Percentiles rank a stretch among this genome's conserved stretches.
phyloP scores from a whole-genome alignment of 1,139 yeast species.

The Pichia sp. region DNA sequence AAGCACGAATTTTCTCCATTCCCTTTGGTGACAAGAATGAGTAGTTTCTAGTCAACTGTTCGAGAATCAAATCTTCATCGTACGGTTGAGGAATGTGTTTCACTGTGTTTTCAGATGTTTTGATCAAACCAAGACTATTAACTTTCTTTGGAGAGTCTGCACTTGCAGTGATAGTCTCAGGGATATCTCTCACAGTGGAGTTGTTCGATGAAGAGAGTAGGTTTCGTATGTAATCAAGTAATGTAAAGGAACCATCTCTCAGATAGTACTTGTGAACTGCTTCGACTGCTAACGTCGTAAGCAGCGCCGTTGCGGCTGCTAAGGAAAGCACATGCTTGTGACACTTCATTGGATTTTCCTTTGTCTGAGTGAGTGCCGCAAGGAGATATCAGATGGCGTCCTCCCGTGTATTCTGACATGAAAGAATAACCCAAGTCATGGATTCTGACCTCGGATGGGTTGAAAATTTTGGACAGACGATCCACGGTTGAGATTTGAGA shows the following conservation, averaged over 20 bases:
- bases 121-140: background rate
- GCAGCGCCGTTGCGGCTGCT: slow-evolving; percentile 8
- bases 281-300: slow-evolving; percentile 12
- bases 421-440: no score
- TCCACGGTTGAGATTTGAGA: no score
- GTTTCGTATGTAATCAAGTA: slow-evolving; percentile 11
- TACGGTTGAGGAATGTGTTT: slow-evolving; percentile 21
- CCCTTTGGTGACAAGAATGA: slow-evolving; percentile 88
- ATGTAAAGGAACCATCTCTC: slow-evolving; percentile 5
- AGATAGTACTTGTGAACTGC: slow-evolving; percentile 9
- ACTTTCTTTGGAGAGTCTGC: background rate
- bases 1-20: slow-evolving; percentile 63
- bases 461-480: no score
- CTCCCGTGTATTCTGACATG: no score
- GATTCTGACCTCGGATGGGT: background rate
- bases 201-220: background rate
- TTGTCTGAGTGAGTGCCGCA: no score
- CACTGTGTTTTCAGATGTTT: slow-evolving; percentile 13
- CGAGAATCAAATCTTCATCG: slow-evolving; percentile 73
- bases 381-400: no score
- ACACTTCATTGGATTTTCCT: slow-evolving; percentile 7
- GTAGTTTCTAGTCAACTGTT: slow-evolving; percentile 88
- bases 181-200: no score
- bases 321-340: slow-evolving; percentile 1
- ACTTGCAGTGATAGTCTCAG: background rate